phyloP scores from a whole-genome alignment of 2,329 filamentous ascomycete species.

The Aspergillus sp. region DNA sequence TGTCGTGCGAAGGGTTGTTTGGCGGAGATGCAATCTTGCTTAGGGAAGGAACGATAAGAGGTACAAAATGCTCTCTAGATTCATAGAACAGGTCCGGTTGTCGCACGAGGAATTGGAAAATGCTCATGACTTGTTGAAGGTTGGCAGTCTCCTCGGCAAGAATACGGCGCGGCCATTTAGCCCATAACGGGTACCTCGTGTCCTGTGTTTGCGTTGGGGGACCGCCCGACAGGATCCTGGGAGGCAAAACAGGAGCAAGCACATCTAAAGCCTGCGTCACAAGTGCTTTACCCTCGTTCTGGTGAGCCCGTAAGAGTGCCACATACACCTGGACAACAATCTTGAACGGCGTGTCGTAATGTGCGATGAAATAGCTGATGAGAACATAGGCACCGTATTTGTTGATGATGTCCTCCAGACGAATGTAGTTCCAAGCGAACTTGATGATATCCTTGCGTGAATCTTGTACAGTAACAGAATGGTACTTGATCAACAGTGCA shows the following conservation, averaged over 20 bases:
- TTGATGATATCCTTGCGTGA: slow-evolving; percentile 97
- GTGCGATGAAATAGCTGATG: slow-evolving; percentile 95
- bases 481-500: slow-evolving; percentile 92
- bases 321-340: slow-evolving; percentile 95
- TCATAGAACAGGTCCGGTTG: slow-evolving; percentile 95
- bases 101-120: slow-evolving; percentile 93
- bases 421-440: slow-evolving; percentile 98
- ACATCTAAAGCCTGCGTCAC: slow-evolving; percentile 94
- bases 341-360: slow-evolving; percentile 94
- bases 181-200: slow-evolving; percentile 77
- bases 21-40: slow-evolving; percentile 79
- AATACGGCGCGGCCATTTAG: slow-evolving; percentile 84
- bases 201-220: slow-evolving; percentile 62
- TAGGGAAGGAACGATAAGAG: slow-evolving; percentile 83
- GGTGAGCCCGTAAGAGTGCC: slow-evolving; percentile 84
- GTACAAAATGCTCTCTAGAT: slow-evolving; percentile 84
- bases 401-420: slow-evolving; percentile 98
- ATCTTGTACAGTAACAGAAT: slow-evolving; percentile 82
- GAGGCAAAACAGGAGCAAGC: slow-evolving; percentile 89
- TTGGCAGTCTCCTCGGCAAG: slow-evolving; percentile 93
- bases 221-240: slow-evolving; percentile 60
- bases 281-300: slow-evolving; percentile 87
- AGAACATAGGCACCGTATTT: slow-evolving; percentile 97
- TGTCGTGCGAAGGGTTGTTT: slow-evolving; percentile 85
- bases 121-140: slow-evolving; percentile 90